Base-by-base conservation (phyloP, 257 asterid species). In the Perilla frutescens region DNA sequence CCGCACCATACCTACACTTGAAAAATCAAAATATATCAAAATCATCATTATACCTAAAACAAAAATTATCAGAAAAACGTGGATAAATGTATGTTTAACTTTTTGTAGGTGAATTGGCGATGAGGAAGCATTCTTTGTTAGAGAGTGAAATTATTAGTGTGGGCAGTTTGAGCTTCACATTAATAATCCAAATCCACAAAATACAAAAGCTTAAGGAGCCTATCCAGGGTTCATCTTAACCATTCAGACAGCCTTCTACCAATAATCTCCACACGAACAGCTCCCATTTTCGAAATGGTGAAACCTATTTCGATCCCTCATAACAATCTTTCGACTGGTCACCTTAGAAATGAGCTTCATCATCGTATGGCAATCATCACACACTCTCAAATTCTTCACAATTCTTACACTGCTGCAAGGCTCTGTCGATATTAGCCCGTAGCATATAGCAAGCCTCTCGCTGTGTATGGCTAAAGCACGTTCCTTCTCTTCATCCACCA, bases 281-380 rank as follows among this genome's bases (percentile, higher is more conserved):
- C 78, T 72, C 49, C 93, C 93, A 70, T 79, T 76, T 54, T 84
- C 86, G 60, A 88, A 88, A 79, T 86, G 89, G 70, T 86, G 94
- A 81, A 88, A 88, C 84, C 89, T 78, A 56, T 77, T 86, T 48
- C 94, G 69, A 78, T 88, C 94, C 77, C 90, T 82, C 64, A 81
- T 69, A 57, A 86, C 74, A 62, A 88, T 58, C 65, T 41, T 80
- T 34, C 87, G 73, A 36, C 61, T 39, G 14, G 82, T 78, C 14
- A 81, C 75, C 76, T 81, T 78, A 2, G 88, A 79, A 6, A 84
- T 37, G 44, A 88, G 88, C 83, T 88, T 88, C 26, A 77, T 79
- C 81, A 74, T 70, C 41, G 61, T n/a, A 62, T 86, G 89, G 10
- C 94, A 86, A 77, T 88, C 91, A 36, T 73, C 81, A 67, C 93